phyloP scores from a whole-genome alignment of 352 stramenopile species.

The Elongisporangium prolatum region DNA sequence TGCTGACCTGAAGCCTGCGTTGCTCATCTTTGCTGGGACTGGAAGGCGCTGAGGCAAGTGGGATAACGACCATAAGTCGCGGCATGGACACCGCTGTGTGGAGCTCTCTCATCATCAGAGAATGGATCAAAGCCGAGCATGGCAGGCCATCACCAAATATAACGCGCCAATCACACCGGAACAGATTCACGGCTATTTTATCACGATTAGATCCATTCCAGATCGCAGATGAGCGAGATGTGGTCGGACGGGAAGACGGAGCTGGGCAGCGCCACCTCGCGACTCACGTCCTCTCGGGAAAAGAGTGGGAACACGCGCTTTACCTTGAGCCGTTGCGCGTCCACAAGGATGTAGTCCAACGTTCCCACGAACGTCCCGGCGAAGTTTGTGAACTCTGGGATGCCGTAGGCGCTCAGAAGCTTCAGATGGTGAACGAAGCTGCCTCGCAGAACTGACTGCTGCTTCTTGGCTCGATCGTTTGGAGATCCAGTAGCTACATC shows the following conservation, averaged over 20 bases:
- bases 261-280: slow-evolving; percentile 61
- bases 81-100: not conserved
- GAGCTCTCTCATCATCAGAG: not conserved
- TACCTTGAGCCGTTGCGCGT: slow-evolving; percentile 28
- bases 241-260: slow-evolving; percentile 78
- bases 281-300: slow-evolving; percentile 44
- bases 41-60: not conserved
- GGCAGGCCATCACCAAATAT: not conserved
- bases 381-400: slow-evolving; percentile 72
- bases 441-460: slow-evolving; percentile 9
- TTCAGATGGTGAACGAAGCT: slow-evolving; percentile 39
- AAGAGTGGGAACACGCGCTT: slow-evolving; percentile 59
- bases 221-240: slow-evolving; percentile 68
- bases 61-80: not conserved
- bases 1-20: not conserved
- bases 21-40: not conserved
- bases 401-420: slow-evolving; percentile 51
- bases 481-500: not conserved
- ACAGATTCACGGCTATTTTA: not conserved
- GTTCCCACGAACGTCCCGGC: slow-evolving; percentile 56
- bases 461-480: slow-evolving; percentile 7
- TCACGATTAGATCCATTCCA: slow-evolving; percentile 27
- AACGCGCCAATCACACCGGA: not conserved
- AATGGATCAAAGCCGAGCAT: not conserved
- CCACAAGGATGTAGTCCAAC: slow-evolving; percentile 70